Base-by-base conservation (phyloP, 176 grass and related monocot species). In the Oryza brachyantha region DNA sequence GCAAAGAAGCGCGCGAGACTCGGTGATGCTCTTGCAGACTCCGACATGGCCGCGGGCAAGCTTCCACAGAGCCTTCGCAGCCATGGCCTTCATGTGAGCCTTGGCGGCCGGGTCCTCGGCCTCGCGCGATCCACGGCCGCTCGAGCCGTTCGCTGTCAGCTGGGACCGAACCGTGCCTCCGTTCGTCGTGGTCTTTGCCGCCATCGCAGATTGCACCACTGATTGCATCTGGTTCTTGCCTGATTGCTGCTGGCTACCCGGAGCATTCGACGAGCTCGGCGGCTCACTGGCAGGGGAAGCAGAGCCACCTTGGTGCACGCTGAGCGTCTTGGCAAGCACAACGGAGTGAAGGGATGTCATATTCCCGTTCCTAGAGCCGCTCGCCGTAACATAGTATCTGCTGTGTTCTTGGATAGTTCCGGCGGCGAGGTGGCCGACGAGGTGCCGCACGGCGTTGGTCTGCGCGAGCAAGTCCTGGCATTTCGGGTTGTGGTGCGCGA, bases 1-100 rank as follows among this genome's bases (percentile, higher is more conserved):
- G 81, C 94, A 94, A 38, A 97, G 89, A n/a, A 97, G 87, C 65
- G 89, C 94, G 11, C 94, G 94, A 7, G 91, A 94, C 73, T 97
- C 94, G 2, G 94, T 97, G 1, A 94, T 94, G 87, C 64, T 97
- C 10, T 72, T 93, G 84, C 94, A 90, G 50, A 97, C 86, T 13
- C 50, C 87, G 7, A 68, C 45, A 50, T 92, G 88, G 66, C 72
- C 82, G 24, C 76, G 84, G 45, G 91, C 89, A 17, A 97, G 87
- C 55, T 72, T 84, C 87, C 89, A 97, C 17, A 97, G 78, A 5
- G 91, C 94, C 61, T 94, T 86, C 37, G 94, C 94, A n/a, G 91
- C 94, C 94, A 90, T 97, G 65, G 91, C 89, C 87, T 97, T 94
- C 85, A 97, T 83, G 13, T 54, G 29, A 7, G 84, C 79, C 81